Conservation (phyloP, 345 rosid species). For the Linum usitatissimum region DNA sequence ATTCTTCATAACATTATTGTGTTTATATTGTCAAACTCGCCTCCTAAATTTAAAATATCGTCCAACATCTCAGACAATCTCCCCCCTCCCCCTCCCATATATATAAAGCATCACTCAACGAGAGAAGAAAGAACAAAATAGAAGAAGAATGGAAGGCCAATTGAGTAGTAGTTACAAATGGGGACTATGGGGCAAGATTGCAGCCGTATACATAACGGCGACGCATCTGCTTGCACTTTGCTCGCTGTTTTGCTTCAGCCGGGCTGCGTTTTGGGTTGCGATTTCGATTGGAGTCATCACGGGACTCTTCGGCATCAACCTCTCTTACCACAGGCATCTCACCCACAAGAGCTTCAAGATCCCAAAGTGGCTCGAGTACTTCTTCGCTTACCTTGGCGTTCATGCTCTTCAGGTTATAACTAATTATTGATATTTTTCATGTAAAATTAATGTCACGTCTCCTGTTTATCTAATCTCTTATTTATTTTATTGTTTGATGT, state of each 20-base stretch:
- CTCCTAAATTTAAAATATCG: too few relatives aligned
- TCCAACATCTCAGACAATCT: too few relatives aligned
- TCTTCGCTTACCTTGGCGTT: conserved; percentile 71
- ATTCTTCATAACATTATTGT: too few relatives aligned
- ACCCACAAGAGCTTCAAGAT: conserved; percentile 69
- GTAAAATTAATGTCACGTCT: background rate
- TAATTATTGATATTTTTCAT: too few relatives aligned
- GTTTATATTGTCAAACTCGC: too few relatives aligned
- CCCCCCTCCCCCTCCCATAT: too few relatives aligned
- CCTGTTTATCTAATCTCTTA: too few relatives aligned
- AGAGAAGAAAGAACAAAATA: too few relatives aligned
- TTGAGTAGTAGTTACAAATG: too few relatives aligned
- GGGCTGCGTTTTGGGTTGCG: conserved; percentile 59
- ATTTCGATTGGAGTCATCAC: conserved; percentile 42
- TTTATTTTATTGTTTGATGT: background rate
- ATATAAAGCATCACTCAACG: too few relatives aligned
- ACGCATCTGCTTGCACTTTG: conserved; percentile 58
- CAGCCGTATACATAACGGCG: conserved; percentile 34
- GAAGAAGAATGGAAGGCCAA: too few relatives aligned
- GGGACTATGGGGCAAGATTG: conserved; percentile 34
- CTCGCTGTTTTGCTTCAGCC: conserved; percentile 66
- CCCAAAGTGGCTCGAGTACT: conserved; percentile 79
- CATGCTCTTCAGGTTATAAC: conserved; percentile 84
- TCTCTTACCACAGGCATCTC: conserved; percentile 61
- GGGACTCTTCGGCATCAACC: conserved; percentile 64